A percentile compares a stretch with the other conserved stretches of the same genome.
Evolutionary conservation across 129 eudicot species (phyloP).

Genomic region (Centrapalus pauciflorus): DNA sequence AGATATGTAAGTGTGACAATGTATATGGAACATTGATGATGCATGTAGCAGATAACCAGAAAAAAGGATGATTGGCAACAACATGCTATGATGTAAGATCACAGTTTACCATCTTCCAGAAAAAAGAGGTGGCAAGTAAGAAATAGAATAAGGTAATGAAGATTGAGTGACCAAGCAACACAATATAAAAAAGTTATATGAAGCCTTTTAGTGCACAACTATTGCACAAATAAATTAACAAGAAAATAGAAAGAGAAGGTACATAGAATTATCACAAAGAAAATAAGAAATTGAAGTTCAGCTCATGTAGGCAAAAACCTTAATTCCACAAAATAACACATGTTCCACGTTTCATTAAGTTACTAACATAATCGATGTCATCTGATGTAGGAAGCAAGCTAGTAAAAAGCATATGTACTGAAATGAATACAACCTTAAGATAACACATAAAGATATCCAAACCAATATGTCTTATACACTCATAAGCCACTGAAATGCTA

Average conservation of each 20-base stretch:
- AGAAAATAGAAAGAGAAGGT: neutral
- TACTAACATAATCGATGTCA: neutral
- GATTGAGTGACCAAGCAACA: too few species aligned
- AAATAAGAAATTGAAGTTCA: neutral
- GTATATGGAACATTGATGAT: too few species aligned
- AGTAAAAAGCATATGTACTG: neutral
- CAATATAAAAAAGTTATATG: too few species aligned
- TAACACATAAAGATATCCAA: neutral
- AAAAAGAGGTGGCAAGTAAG: too few species aligned
- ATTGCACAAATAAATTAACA: too few species aligned
- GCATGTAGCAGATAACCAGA: too few species aligned
- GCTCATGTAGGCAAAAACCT: neutral
- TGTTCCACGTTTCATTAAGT: neutral
- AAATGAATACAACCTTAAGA: neutral
- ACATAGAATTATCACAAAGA: neutral
- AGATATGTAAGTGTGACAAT: too few species aligned
- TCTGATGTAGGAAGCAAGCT: constrained; percentile 3
- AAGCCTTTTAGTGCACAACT: too few species aligned
- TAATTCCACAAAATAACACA: neutral
- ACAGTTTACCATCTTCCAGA: too few species aligned
- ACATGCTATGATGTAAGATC: too few species aligned
- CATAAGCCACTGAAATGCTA: neutral
- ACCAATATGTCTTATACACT: neutral
- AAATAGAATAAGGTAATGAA: too few species aligned
- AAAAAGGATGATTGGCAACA: too few species aligned